These are phyloP conservation scores for Pythium aquatile DNA, from an alignment of 352 stramenopile genomes.

Conservation along the genomic window DNA sequence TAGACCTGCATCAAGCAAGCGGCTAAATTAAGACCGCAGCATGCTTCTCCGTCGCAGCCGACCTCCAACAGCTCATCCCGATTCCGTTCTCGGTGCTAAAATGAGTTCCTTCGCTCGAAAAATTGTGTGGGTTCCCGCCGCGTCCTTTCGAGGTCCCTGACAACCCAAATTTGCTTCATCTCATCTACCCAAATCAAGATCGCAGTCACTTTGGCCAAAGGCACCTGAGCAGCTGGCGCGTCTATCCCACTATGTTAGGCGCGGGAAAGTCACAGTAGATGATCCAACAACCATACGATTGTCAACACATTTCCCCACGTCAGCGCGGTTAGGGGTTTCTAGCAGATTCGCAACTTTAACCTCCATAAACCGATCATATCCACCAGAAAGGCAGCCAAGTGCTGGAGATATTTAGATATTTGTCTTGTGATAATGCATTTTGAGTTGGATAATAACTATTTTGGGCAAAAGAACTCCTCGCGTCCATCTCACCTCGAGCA, in stretches of 20 bases:
- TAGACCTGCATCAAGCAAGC: background rate
- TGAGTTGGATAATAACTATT: conserved; percentile 18
- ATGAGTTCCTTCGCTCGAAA: background rate
- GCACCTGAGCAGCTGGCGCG: background rate
- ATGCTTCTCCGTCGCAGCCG: background rate
- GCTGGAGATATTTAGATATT: background rate
- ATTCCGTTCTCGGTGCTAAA: background rate
- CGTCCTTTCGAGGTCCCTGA: background rate
- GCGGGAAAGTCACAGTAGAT: background rate
- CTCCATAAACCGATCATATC: background rate
- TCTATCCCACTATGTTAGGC: conserved; percentile 1
- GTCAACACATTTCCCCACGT: conserved; percentile 1
- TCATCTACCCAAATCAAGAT: background rate
- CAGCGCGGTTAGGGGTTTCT: background rate
- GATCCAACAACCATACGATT: conserved; percentile 7
- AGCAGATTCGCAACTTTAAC: background rate
- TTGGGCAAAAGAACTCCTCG: conserved; percentile 11
- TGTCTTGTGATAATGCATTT: background rate
- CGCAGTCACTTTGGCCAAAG: background rate
- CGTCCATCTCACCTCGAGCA: conserved; percentile 14
- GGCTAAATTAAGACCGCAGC: background rate
- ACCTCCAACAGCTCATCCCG: background rate
- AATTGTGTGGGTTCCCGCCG: background rate
- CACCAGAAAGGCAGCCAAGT: background rate
- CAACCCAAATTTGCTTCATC: background rate